Conservation (phyloP, 2,329 filamentous ascomycete genomes). For the Fusarium sp. region DNA sequence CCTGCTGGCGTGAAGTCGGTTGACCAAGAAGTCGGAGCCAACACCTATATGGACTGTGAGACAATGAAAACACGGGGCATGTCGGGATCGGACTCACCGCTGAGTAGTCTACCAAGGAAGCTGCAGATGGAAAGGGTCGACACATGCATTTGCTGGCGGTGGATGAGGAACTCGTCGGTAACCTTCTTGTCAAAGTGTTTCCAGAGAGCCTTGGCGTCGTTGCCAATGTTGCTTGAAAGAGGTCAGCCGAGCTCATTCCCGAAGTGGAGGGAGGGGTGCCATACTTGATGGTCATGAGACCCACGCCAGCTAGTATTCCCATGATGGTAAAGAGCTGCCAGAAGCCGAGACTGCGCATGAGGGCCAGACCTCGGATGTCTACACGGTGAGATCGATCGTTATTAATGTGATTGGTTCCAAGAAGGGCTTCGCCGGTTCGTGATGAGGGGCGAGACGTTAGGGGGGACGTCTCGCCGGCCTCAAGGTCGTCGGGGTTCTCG, state of each 20-base stretch:
- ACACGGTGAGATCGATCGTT: constrained; percentile 80
- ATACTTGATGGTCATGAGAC: constrained; percentile 99
- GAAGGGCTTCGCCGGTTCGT: constrained; percentile 61
- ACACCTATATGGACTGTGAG: constrained; percentile 67
- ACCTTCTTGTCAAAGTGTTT: constrained; percentile 82
- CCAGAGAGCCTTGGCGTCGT: constrained; percentile 90
- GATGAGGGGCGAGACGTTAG: constrained; percentile 76
- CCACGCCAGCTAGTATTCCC: constrained; percentile 90
- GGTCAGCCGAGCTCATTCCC: constrained; percentile 18
- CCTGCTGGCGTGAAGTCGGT: constrained; percentile 81
- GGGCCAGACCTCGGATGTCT: constrained; percentile 88
- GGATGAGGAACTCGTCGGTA: constrained; percentile 78
- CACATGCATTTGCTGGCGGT: constrained; percentile 90
- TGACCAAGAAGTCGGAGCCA: constrained; percentile 90
- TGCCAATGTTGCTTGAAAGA: constrained; percentile 85
- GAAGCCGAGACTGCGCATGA: constrained; percentile 81
- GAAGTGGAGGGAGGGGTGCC: constrained; percentile 44
- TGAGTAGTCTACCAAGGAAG: constrained; percentile 83
- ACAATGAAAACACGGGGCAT: background rate
- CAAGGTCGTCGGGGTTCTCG: constrained; percentile 49
- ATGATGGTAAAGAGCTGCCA: constrained; percentile 92
- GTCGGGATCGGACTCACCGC: constrained; percentile 63
- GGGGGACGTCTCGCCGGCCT: constrained; percentile 81
- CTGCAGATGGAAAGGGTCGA: constrained; percentile 92
- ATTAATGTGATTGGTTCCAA: constrained; percentile 73